Evolutionary conservation across 306 rosid species (phyloP).

Genomic region (Cicer bijugum): DNA sequence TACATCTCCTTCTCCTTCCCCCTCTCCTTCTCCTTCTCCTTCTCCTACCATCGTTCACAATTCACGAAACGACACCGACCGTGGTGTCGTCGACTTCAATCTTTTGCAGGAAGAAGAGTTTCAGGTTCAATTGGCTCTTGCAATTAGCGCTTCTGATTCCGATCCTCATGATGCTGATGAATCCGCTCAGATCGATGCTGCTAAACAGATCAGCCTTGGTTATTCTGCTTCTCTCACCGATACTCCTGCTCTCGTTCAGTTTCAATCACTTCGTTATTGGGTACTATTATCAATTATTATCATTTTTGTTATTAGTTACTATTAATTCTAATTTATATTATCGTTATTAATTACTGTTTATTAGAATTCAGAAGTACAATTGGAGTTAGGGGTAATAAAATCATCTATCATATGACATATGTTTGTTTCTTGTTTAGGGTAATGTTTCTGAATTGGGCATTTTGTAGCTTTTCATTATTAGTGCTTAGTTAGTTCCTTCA

Average conservation of each 20-base stretch:
- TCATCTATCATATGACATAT: conserved; percentile 1
- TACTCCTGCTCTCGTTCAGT: conserved; percentile 60
- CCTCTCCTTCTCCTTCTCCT: conserved; percentile 48
- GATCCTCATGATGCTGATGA: conserved; percentile 73
- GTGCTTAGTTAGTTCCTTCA: neutral
- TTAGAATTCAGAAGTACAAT: neutral
- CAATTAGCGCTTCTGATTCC: conserved; percentile 94
- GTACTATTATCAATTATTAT: conserved; percentile 43
- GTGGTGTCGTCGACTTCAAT: conserved; percentile 60
- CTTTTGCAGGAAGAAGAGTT: conserved; percentile 94
- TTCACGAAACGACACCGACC: neutral
- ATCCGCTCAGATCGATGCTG: conserved; percentile 98
- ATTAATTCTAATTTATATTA: neutral
- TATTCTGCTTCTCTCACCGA: conserved; percentile 61
- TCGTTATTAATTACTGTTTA: neutral
- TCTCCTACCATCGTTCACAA: conserved; percentile 37
- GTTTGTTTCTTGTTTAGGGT: conserved; percentile 21
- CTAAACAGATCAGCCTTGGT: conserved; percentile 96
- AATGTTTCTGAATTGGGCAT: conserved; percentile 22
- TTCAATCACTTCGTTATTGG: conserved; percentile 84
- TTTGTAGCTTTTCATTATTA: conserved; percentile 1
- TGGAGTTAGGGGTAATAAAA: conserved; percentile 5
- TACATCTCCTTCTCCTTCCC: conserved; percentile 40
- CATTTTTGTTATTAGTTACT: neutral
- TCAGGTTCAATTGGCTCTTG: conserved; percentile 97